Percentiles rank a stretch among this genome's conserved stretches.
Conservation (phyloP, 2,329 filamentous ascomycete genomes). For the Hymenoscyphus fructigenus region DNA sequence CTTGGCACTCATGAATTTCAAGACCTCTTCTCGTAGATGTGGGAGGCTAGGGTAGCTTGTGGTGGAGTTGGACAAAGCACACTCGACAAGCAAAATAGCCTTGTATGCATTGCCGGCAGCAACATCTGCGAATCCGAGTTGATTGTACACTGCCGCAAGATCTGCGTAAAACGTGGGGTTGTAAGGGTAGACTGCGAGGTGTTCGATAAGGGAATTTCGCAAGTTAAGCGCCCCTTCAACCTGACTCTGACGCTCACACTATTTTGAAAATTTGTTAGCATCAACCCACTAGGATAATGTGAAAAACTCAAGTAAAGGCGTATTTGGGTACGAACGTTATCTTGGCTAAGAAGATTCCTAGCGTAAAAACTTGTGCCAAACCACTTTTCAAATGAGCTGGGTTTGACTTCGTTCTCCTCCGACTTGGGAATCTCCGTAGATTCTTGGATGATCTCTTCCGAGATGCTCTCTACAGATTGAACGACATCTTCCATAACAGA, state of each 20-base stretch:
- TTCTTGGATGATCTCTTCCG: not conserved
- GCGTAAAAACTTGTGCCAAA: not conserved
- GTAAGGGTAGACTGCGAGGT: constrained; percentile 19
- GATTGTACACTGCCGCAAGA: constrained; percentile 17
- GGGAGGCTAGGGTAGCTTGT: constrained; percentile 2
- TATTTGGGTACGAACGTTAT: not conserved
- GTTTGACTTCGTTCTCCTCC: not conserved
- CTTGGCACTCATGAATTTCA: not conserved
- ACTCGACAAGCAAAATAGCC: constrained; percentile 25
- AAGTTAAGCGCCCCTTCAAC: constrained; percentile 19
- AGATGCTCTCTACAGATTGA: not conserved
- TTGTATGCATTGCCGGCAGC: constrained; percentile 22
- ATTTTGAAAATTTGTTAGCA: not conserved
- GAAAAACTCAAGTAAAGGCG: not conserved
- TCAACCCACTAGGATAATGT: not conserved
- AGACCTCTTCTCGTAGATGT: constrained; percentile 13
- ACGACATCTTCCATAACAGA: not conserved
- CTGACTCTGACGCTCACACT: constrained; percentile 13
- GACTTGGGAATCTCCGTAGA: not conserved
- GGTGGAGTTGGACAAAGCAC: constrained; percentile 14
- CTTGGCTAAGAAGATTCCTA: not conserved
- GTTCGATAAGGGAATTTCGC: constrained; percentile 15
- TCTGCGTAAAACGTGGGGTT: constrained; percentile 23
- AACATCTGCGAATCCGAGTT: constrained; percentile 31
- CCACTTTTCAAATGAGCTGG: not conserved